Base-by-base conservation (phyloP, 768 basidiomycete genomes). In the Suillus subalutaceus region DNA sequence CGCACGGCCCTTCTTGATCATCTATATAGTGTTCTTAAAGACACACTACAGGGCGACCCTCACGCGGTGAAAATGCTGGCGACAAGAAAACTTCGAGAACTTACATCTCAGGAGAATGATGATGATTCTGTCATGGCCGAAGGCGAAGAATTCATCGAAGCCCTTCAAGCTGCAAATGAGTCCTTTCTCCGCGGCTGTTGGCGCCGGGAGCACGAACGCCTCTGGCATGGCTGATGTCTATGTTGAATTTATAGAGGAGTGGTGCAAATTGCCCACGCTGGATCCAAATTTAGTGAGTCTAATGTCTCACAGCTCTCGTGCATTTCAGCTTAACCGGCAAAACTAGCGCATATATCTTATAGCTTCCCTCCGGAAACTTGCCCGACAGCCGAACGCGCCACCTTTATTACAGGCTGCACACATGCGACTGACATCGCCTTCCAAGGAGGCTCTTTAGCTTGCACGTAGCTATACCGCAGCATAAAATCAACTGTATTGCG, bases 331-430 rank as follows among this genome's bases (percentile, higher is more conserved):
- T 9, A 35, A 13, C 46, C 2, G 55, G 74, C 90, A 90, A 86
- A 83, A 78, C 67, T 73, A 59, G 58, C 58, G 26, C 26, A 26
- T 6, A 63, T 93, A 89, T 75, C 78, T 91, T 46, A 74, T 83
- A 65, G 74, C 74, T 50, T 84, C 81, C 53, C 71, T 88, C 66
- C 78, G 79, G 50, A 72, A 74, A 48, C 66, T 83, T 46, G 76
- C 80, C 50, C 71, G 72, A 62, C 63, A 40, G 15, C 40, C 70
- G 6, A 48, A 57, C 37, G 68, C 69, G 60, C 68, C 68, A 3
- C 69, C 81, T 6, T 67, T 68, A 35, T 68, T 85, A 60, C 78
- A 79, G 58, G 74, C 79, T 12, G 73, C 78, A 16, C 78, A 82
- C 64, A 41, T 83, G 18, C 74, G 72, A 30, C 68, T 84, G 6